Evolutionary conservation across 768 basidiomycete species (phyloP).

Genomic region (Mycena rosella): DNA sequence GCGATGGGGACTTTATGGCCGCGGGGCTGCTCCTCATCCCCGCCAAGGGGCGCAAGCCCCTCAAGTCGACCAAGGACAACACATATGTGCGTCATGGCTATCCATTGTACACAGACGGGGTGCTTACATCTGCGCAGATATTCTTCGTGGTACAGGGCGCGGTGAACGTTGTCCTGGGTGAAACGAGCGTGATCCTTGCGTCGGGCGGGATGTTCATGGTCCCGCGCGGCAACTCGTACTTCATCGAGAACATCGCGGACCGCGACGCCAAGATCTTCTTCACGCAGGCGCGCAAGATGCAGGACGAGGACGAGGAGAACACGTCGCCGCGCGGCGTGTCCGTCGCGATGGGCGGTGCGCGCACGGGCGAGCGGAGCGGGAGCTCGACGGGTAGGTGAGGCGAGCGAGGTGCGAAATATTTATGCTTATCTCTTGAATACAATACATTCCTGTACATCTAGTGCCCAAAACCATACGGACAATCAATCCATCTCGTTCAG

Average conservation of each 20-base stretch:
- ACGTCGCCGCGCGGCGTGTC: conserved; percentile 10
- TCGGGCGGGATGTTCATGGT: conserved; percentile 91
- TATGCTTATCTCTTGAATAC: too few relatives aligned
- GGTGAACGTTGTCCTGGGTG: conserved; percentile 86
- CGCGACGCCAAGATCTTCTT: conserved; percentile 90
- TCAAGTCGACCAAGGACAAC: conserved; percentile 93
- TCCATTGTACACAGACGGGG: neutral
- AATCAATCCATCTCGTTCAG: too few relatives aligned
- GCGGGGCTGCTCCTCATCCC: conserved; percentile 91
- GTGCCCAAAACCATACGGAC: too few relatives aligned
- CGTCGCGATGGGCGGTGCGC: conserved; percentile 15
- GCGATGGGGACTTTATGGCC: conserved; percentile 92
- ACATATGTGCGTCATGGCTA: conserved; percentile 76
- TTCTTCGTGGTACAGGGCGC: conserved; percentile 88
- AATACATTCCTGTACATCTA: too few relatives aligned
- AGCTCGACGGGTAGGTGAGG: conserved; percentile 12
- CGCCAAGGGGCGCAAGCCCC: conserved; percentile 80
- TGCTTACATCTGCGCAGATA: conserved; percentile 45
- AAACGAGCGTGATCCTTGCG: conserved; percentile 80
- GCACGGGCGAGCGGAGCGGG: too few relatives aligned
- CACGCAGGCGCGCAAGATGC: conserved; percentile 78
- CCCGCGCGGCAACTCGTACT: conserved; percentile 92
- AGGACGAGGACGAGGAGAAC: conserved; percentile 17
- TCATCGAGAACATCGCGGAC: conserved; percentile 87
- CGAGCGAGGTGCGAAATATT: too few relatives aligned